phyloP scores from a whole-genome alignment of 805 yeast genomes.

The Candida morakotiae region DNA sequence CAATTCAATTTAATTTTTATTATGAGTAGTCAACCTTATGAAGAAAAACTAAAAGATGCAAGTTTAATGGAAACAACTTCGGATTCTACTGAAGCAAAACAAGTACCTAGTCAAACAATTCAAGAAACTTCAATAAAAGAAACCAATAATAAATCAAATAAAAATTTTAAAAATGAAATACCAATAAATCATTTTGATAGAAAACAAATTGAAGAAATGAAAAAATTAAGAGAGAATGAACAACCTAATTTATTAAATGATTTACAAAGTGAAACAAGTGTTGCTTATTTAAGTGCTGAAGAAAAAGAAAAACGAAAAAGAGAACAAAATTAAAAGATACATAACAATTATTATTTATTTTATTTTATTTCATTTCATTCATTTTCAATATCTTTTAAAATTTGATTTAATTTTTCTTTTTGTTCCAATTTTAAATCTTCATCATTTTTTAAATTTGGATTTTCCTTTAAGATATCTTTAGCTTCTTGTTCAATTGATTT shows the following conservation, averaged over 20 bases:
- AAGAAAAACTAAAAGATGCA: conserved; percentile 2
- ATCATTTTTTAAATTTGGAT: conserved; percentile 27
- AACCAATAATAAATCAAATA: not conserved
- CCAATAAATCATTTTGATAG: not conserved
- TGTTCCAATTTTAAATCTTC: conserved; percentile 18
- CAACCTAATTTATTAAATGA: conserved; percentile 1
- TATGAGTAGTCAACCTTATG: conserved; percentile 2
- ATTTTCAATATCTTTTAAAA: conserved; percentile 12
- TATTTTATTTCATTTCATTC: conserved; percentile 1
- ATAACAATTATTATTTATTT: too few relatives aligned
- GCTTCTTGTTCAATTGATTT: conserved; percentile 33
- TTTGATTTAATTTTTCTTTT: conserved; percentile 21
- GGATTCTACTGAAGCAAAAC: not conserved
- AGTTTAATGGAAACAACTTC: not conserved
- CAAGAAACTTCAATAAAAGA: conserved; percentile 2
- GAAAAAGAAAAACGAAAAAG: conserved; percentile 1
- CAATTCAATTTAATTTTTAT: not conserved
- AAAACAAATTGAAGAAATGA: conserved; percentile 5
- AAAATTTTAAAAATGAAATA: not conserved
- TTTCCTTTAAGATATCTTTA: conserved; percentile 29
- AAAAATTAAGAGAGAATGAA: not conserved
- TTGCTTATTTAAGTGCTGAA: conserved; percentile 2
- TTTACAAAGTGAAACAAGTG: conserved; percentile 4
- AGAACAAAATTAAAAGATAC: not conserved
- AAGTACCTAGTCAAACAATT: conserved; percentile 4